Evolutionary conservation across 345 rosid species (phyloP).

Genomic region (Moringa oleifera): DNA sequence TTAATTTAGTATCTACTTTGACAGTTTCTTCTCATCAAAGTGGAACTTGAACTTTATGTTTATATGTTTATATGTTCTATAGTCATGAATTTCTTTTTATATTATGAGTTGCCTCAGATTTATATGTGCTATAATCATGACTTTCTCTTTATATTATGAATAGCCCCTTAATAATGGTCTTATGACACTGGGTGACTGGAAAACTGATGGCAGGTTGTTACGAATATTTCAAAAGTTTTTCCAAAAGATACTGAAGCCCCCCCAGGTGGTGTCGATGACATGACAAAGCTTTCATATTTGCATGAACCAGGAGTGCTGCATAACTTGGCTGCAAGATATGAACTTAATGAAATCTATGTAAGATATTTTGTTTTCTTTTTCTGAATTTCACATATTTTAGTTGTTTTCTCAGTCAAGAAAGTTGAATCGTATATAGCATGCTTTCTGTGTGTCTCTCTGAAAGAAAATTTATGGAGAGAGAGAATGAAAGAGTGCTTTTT

Average conservation of each 20-base stretch:
- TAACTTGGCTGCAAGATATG: constrained; percentile 93
- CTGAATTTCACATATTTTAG: neutral
- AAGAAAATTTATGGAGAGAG: too few species aligned
- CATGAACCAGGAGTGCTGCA: constrained; percentile 97
- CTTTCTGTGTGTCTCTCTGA: too few species aligned
- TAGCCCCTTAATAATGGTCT: constrained; percentile 6
- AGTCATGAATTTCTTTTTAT: too few species aligned
- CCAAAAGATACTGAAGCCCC: constrained; percentile 97
- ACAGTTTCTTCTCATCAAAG: neutral
- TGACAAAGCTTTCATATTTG: constrained; percentile 98
- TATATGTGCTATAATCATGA: constrained; percentile 3
- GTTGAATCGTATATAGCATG: neutral
- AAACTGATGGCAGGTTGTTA: constrained; percentile 56
- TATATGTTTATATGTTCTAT: too few species aligned
- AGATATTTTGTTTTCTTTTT: constrained; percentile 24
- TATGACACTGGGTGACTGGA: constrained; percentile 8
- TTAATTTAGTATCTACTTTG: neutral
- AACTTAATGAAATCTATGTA: constrained; percentile 97
- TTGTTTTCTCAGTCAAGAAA: neutral
- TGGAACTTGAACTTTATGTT: neutral
- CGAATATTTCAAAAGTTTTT: constrained; percentile 70
- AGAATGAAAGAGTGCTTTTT: neutral
- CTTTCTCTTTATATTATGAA: neutral
- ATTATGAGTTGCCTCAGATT: too few species aligned
- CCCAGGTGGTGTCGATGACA: constrained; percentile 99